Evolutionary conservation across 257 asterid genomes (phyloP), one percentile per base, ranked within the genome.

Genomic region (Rhazya stricta): DNA sequence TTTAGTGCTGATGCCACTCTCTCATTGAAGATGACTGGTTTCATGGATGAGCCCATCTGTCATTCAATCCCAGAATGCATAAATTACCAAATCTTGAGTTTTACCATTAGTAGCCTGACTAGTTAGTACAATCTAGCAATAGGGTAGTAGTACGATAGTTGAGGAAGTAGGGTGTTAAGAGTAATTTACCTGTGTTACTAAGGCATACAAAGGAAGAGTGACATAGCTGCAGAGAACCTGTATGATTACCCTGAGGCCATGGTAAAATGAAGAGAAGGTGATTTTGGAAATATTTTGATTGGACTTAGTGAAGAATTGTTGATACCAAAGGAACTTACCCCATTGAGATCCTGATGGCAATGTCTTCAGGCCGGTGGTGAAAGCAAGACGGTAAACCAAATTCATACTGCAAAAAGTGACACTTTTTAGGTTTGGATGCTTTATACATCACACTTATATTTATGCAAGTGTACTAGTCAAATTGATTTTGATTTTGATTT

Each of bases 1-100:
- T 76, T 82, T 18, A 95, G 74, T 13, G 99, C 99, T 5, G 86
- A 63, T 9, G 93, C 97, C 9, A 95, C 96, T 66, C 86, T 70
- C 18, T 94, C 97, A 72, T 88, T 88, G 90, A 94, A 94, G 72
- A 94, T 91, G 0, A 91, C 85, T 41, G 97, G 89, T 76, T 88
- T 94, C 97, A 94, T 90, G 30, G 79, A 84, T 10, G 98, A 85
- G 42, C 98, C 99, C 99, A 92, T 95, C 99, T 94, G 80, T 78
- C n/a, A 25, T 21, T 5, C 8, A 36, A 45, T 23, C 54, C 16
- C 30, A 25, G 27, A 3, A 75, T 39, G 67, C 25, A 32, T 9
- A 51, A 21, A 32, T 51, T 19, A 57, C 37, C 27, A 32, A 32
- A 4, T 58, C 34, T 27, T 39, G 43, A 10, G 18, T 2, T 43